Base-by-base conservation (phyloP, 2,329 filamentous ascomycete species). In the Talaromyces sp. region DNA sequence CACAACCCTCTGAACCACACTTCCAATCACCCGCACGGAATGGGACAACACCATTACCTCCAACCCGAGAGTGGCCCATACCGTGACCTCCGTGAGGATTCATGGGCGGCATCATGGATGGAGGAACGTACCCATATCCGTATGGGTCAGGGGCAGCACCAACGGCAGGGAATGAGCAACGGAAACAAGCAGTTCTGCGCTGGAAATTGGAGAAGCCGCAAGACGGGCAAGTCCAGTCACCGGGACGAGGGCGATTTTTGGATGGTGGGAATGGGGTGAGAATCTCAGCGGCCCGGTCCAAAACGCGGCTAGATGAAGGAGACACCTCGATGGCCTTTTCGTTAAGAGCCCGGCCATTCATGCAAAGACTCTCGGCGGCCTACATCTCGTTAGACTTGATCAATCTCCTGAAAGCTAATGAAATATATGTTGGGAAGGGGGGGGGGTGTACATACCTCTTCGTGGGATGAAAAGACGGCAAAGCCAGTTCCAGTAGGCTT, bases 161-260 rank as follows among this genome's bases (percentile, higher is more conserved):
- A 78, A 96, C 92, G 31, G 95, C 94, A n/a, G 95, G 94, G 87
- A 96, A 99, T 1, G 93, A 97, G 84, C 95, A 99, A 72, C 95
- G 91, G 90, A 99, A 99, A 81, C 95, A 99, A 61, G 94, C 95
- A 19, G 95, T 98, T 72, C 95, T 92, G 73, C 95, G 92, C 81
- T 99, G 95, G 84, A 99, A 99, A 85, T 99, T 99, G 73, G 93
- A 97, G 83, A 99, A 99, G 67, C 95, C 95, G 75, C 95, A 99
- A 61, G 93, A 97, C 54, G 95, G 95, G 83, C 95, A 99, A 67
- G 94, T 98, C 95, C 95, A 99, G 80, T 99, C 95, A 77, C 95
- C 95, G 45, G 95, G 95, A 65, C 95, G 90, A 68, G 95, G 95
- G 50, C 95, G 89, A 81, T 99, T 99, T 86, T 99, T 99, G 81